Evolutionary conservation across 1,284 basidiomycete genomes (phyloP), one percentile per base, ranked within the genome.

Genomic region (Ustilago bromivora): DNA sequence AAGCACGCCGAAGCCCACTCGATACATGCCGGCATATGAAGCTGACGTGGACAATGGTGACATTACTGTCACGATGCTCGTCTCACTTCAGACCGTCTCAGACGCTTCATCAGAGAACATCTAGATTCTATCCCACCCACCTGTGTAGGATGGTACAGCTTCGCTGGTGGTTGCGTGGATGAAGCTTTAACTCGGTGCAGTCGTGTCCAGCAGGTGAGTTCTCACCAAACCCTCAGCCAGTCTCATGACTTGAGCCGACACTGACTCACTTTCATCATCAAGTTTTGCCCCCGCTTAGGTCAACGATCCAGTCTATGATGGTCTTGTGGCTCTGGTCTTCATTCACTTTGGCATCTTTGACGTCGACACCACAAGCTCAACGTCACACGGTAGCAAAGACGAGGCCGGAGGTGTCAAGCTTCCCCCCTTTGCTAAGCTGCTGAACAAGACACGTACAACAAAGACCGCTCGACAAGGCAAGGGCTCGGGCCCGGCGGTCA

Each of bases 331-430:
- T 2, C 11, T 71, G 32, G 63, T 57, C 19, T 62, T 65, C 5
- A 35, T 64, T 28, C 61, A 70, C 34, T 63, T 70, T 41, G 67
- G 61, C 9, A 51, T 64, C 15, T 52, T 61, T 12, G 47, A 70
- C n/a, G 1, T 61, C 1, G 51, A 38, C 28, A 28, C 9, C 1
- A 40, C 31, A 2, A 23, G 9, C 7, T 9, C 15, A 10, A 12
- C 3, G 23, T 0, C 46, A 23, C 34, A n/a, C n/a, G 13, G 32
- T 11, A 6, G 34, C 13, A 4, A 9, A 31, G 43, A 49, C 11
- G 57, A 31, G 3, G 28, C 8, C 13, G 19, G 6, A 4, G 2
- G 3, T n/a, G 19, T 34, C 6, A 38, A 46, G 13, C 34, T 8
- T 4, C 51, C 17, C 3, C 34, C 49, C 32, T 17, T 58, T 17